Base-by-base conservation (phyloP, 352 stramenopile genomes). In the Globisporangium recalcitrans region DNA sequence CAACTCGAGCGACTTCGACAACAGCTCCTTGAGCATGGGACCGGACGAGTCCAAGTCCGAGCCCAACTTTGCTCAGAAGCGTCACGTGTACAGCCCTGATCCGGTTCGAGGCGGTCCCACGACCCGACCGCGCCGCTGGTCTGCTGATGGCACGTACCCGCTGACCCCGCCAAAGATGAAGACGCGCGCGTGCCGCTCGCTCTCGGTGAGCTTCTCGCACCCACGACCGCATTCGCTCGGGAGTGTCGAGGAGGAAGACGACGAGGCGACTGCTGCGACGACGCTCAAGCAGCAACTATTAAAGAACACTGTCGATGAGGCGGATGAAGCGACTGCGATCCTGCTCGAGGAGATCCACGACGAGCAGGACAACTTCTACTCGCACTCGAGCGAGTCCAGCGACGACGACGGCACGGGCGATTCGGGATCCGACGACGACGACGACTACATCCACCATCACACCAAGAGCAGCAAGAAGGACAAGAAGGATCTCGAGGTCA, bases 201-300 rank as follows among this genome's bases (percentile, higher is more conserved):
- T 58, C 40, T 77, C 72, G 0, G 67, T 73, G 40, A 73, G 67
- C 36, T 71, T 77, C 62, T 65, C 65, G 1, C 69, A 67, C 32
- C 57, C 63, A 1, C 72, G 67, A 21, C 63, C 64, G 29, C 51
- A 52, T 7, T 57, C 55, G 54, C 63, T 69, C 0, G 34, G 58
- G 4, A 61, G 52, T 3, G 52, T 65, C 7, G 75, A 88, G 0
- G 76, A 81, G 3, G 70, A 80, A 6, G 73, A 77, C 29, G 78
- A 84, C 2, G 64, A 80, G 0, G 64, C 81, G 38, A 46, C 16
- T 46, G 44, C 44, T 24, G 44, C 3, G n/a, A 16, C 44, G 19
- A 11, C 40, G 9, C 16, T 21, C 44, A 26, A 24, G n/a, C 9
- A 42, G 16, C 26, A 38, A 56, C 8, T 56, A 56, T 56, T 56